These are phyloP conservation scores for Leishmania martiniquensis DNA, from an alignment of 208 protist genomes.

Conservation along the genomic window DNA sequence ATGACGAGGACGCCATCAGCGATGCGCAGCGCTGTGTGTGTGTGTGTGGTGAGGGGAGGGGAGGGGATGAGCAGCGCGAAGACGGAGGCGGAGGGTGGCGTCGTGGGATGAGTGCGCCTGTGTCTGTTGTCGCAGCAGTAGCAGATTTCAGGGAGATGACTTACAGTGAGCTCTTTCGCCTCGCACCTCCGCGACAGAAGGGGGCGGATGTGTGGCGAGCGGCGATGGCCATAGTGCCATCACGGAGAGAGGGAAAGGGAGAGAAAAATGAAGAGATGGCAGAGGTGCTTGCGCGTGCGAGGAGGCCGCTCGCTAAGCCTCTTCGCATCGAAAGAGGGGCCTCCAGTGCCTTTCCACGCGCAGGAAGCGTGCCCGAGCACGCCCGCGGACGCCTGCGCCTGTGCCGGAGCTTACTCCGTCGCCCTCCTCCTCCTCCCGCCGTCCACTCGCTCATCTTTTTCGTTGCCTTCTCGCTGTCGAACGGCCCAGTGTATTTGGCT, in stretches of 20 bases:
- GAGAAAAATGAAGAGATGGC: neutral
- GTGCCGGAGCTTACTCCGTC: too few relatives aligned
- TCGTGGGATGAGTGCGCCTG: neutral
- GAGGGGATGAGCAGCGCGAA: neutral
- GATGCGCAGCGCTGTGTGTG: conserved; percentile 33
- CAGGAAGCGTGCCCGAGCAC: too few relatives aligned
- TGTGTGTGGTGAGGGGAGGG: neutral
- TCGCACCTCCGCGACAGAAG: neutral
- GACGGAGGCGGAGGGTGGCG: neutral
- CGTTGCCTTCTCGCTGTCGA: too few relatives aligned
- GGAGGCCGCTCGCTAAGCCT: neutral
- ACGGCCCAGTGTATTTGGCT: too few relatives aligned
- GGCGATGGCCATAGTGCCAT: neutral
- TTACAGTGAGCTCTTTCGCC: neutral
- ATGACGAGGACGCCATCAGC: conserved; percentile 1
- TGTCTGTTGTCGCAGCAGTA: neutral
- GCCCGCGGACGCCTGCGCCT: too few relatives aligned
- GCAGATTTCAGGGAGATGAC: neutral
- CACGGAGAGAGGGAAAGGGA: neutral
- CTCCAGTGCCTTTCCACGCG: too few relatives aligned
- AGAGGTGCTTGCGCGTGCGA: neutral
- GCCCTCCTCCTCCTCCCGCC: too few relatives aligned
- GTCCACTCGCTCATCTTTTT: too few relatives aligned
- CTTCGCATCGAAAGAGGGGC: too few relatives aligned
- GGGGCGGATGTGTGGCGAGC: too few relatives aligned